These are phyloP conservation scores for Calamus simplicifolius DNA, from an alignment of 176 grass and related monocot genomes.

Conservation along the genomic window DNA sequence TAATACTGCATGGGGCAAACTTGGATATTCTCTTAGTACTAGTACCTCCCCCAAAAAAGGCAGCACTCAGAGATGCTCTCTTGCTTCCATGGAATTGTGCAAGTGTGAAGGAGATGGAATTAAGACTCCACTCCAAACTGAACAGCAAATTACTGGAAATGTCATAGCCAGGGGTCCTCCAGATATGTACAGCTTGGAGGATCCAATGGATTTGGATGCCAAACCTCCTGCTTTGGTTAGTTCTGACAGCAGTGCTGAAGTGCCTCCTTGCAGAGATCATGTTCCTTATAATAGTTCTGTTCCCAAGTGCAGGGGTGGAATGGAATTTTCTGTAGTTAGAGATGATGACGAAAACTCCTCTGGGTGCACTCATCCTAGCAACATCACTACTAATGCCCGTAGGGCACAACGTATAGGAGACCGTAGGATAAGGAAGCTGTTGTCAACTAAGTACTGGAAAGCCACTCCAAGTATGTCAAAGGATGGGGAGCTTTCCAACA, in stretches of 20 bases:
- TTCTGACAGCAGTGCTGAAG: conserved; percentile 58
- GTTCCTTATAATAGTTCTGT: conserved; percentile 19
- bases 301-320: conserved; percentile 17
- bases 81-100: conserved; percentile 11
- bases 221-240: conserved; percentile 36
- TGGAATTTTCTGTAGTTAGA: conserved; percentile 48
- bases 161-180: conserved; percentile 17
- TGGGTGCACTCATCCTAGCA: conserved; percentile 30
- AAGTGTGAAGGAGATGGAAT: conserved; percentile 29
- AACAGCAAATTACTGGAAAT: conserved; percentile 17
- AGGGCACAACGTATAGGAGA: conserved; percentile 30
- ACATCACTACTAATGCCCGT: conserved; percentile 34
- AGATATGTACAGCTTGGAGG: conserved; percentile 24
- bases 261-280: conserved; percentile 34
- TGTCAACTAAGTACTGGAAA: conserved; percentile 60
- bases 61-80: conserved; percentile 1
- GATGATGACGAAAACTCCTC: conserved; percentile 66
- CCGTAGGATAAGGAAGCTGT: conserved; percentile 57
- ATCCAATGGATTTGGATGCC: conserved; percentile 31
- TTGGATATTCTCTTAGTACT: conserved; percentile 19
- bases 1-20: conserved; percentile 1
- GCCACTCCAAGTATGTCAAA: conserved; percentile 36
- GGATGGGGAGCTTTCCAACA: conserved; percentile 28
- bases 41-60: neutral
- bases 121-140: conserved; percentile 4